Base-by-base conservation (phyloP, 495 filamentous ascomycete species). In the Astrothelium macrocarpum region DNA sequence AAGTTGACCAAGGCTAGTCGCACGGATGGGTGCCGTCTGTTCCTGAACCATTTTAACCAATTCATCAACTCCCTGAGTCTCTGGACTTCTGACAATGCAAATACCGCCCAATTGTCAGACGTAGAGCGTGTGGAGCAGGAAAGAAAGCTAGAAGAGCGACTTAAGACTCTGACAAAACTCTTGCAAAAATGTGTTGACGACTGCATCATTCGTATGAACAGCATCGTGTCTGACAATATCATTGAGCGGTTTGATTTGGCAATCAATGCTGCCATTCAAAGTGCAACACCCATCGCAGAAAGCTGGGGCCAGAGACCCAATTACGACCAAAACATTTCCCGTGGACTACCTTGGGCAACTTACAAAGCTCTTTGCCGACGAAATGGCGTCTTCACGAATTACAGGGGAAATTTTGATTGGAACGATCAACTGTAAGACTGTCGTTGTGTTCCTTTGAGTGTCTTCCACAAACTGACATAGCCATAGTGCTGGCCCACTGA, bases 281-380 rank as follows among this genome's bases (percentile, higher is more conserved):
- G 31, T 26, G 70, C 70, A 14, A 56, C 49, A 2, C 18, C 14
- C 43, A 83, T 76, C 25, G 79, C 77, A 20, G 68, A 65, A 1
- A 66, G 75, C 32, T 88, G 84, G 85, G 80, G 81, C 4, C 60
- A 66, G 25, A 70, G 68, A 32, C 68, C 73, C 39, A 69, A 72
- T 53, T 64, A 68, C 16, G 25, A 56, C 49, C 9, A 56, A 28
- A 2, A 4, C 16, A 0, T 3, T 2, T 11, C 9, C 32, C 81
- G 83, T 29, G 85, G 83, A 4, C 67, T 82, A 23, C 64, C 66
- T 34, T 87, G 77, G 77, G 28, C 73, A 1, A 87, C 86, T 0
- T 89, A 88, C 66, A 84, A 82, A 71, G 87, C 86, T n/a, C 78
- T 79, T 5, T 81, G 79, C 68, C 75, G 79, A 61, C 77, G 85